Percentiles rank a stretch among this genome's conserved stretches.
phyloP scores from a whole-genome alignment of 108 stramenopile genomes.

The Nitzschia palea region DNA sequence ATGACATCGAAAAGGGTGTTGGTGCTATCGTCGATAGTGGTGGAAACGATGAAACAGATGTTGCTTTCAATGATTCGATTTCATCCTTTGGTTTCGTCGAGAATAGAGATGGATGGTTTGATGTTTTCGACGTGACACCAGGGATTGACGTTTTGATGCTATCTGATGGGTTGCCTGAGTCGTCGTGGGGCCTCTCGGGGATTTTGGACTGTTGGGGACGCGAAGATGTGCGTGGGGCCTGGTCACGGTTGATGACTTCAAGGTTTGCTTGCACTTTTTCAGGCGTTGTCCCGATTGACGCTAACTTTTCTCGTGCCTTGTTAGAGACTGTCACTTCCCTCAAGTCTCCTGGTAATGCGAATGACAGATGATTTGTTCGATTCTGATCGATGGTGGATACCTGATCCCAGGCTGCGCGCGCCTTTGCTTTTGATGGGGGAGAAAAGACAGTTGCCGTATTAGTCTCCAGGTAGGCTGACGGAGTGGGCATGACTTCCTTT shows the following conservation, averaged over 20 bases:
- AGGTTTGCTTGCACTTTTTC: constrained; percentile 57
- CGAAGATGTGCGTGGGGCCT: neutral
- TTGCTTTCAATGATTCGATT: neutral
- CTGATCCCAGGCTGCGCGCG: constrained; percentile 38
- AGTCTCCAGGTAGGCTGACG: neutral
- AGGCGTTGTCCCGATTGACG: constrained; percentile 71
- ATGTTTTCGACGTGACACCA: constrained; percentile 41
- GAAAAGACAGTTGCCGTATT: constrained; percentile 22
- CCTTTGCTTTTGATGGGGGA: constrained; percentile 15
- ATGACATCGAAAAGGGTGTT: constrained; percentile 22
- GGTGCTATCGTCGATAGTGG: constrained; percentile 13
- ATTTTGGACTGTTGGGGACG: neutral
- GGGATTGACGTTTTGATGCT: constrained; percentile 17
- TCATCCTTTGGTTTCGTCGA: constrained; percentile 8
- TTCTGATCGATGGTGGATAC: constrained; percentile 28
- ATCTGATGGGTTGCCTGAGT: constrained; percentile 1
- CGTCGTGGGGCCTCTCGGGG: neutral
- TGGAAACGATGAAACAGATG: constrained; percentile 1
- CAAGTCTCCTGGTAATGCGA: constrained; percentile 40
- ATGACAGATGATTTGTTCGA: constrained; percentile 12
- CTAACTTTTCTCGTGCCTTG: constrained; percentile 59
- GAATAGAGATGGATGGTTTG: constrained; percentile 41
- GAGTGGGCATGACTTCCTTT: neutral
- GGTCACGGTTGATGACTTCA: constrained; percentile 41
- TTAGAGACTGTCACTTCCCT: constrained; percentile 48